Evolutionary conservation across 2,329 filamentous ascomycete genomes (phyloP).

Genomic region (Cercospora zeae-maydis): DNA sequence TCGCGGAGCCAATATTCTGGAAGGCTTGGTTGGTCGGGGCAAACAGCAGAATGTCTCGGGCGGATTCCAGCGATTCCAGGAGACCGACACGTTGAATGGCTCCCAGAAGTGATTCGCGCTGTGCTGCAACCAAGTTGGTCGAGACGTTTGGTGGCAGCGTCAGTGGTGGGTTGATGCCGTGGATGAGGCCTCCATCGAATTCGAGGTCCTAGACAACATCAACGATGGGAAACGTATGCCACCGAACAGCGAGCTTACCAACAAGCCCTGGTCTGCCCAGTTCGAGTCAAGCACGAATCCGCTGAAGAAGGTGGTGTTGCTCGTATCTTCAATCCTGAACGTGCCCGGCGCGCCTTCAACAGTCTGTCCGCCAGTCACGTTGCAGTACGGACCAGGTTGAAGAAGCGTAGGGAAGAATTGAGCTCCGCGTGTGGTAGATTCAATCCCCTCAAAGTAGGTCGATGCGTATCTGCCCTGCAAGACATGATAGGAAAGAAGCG

Average conservation of each 20-base stretch:
- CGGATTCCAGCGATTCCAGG: conserved; percentile 9
- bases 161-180: conserved; percentile 22
- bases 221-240: background rate
- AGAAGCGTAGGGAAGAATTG: conserved; percentile 13
- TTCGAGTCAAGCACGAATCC: conserved; percentile 35
- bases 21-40: conserved; percentile 16
- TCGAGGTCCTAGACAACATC: conserved; percentile 15
- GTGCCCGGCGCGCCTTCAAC: conserved; percentile 33
- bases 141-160: conserved; percentile 1
- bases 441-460: conserved; percentile 12
- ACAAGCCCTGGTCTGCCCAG: conserved; percentile 14
- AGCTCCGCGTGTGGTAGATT: conserved; percentile 16
- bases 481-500: conserved; percentile 17
- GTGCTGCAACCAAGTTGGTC: background rate
- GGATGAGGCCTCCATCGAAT: conserved; percentile 19
- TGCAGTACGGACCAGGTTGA: conserved; percentile 14
- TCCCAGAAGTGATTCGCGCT: background rate
- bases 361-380: conserved; percentile 40
- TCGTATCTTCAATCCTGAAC: conserved; percentile 26
- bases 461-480: conserved; percentile 11
- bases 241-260: background rate
- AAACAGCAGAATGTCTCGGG: conserved; percentile 22
- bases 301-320: conserved; percentile 36
- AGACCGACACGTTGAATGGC: background rate
- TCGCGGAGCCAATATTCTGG: conserved; percentile 2